phyloP scores from a whole-genome alignment of 2,329 filamentous ascomycete species.

The Aspergillus terreus region DNA sequence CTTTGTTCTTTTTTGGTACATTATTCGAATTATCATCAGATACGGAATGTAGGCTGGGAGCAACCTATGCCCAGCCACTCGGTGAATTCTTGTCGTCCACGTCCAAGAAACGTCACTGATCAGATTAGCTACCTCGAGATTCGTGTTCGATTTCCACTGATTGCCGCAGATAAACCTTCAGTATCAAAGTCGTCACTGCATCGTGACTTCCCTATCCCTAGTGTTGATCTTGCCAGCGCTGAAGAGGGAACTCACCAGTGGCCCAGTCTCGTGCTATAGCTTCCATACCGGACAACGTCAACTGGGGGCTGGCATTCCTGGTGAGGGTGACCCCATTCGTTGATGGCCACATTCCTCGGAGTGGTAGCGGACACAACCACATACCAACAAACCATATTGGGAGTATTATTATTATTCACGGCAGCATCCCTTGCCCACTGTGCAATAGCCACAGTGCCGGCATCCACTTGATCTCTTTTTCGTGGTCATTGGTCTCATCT shows the following conservation, averaged over 20 bases:
- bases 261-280: constrained; percentile 3
- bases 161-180: background rate
- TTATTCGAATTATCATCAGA: background rate
- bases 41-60: constrained; percentile 16
- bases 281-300: constrained; percentile 18
- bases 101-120: background rate
- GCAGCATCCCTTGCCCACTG: constrained; percentile 6
- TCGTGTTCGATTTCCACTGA: background rate
- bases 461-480: constrained; percentile 3
- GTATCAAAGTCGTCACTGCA: background rate
- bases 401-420: constrained; percentile 10
- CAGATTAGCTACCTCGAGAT: background rate
- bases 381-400: constrained; percentile 14
- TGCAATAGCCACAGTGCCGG: background rate
- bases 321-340: constrained; percentile 1
- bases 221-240: background rate
- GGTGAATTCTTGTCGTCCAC: background rate
- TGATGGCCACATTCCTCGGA: constrained; percentile 17
- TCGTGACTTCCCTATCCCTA: background rate
- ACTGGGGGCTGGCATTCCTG: constrained; percentile 14
- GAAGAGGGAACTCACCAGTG: background rate
- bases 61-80: constrained; percentile 10
- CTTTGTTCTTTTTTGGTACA: constrained; percentile 2
- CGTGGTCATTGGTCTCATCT: constrained; percentile 1
- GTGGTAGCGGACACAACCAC: constrained; percentile 13